Percentiles rank a stretch among this genome's conserved stretches.
Evolutionary conservation across 2,329 filamentous ascomycete species (phyloP).

Genomic region (Graphiopsis chlorocephala): DNA sequence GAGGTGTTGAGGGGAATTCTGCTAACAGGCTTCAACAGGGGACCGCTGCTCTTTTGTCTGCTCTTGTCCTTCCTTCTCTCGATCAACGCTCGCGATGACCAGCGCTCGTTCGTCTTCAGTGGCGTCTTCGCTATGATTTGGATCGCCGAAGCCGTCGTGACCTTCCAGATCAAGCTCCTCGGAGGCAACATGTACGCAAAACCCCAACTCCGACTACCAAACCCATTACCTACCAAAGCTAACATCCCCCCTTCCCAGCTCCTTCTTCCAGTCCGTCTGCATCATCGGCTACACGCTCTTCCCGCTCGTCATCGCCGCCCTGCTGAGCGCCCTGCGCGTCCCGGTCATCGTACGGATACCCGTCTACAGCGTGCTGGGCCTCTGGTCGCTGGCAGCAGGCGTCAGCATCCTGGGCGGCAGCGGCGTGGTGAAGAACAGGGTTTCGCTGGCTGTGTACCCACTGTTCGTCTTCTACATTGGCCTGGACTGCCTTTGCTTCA

Average conservation of each 20-base stretch:
- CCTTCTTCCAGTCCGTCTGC: conserved; percentile 95
- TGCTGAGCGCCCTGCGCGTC: conserved; percentile 80
- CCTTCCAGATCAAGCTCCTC: conserved; percentile 93
- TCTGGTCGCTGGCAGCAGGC: conserved; percentile 91
- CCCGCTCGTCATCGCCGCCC: conserved; percentile 86
- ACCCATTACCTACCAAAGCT: conserved; percentile 21
- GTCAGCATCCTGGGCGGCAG: conserved; percentile 95
- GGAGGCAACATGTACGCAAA: conserved; percentile 89
- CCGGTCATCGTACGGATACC: conserved; percentile 81
- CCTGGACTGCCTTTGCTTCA: conserved; percentile 92
- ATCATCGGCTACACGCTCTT: conserved; percentile 99
- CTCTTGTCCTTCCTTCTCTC: conserved; percentile 84
- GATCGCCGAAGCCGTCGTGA: conserved; percentile 95
- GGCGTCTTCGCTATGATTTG: conserved; percentile 96
- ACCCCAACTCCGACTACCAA: conserved; percentile 12
- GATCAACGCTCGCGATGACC: conserved; percentile 71
- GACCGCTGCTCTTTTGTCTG: conserved; percentile 90
- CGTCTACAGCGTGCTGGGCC: conserved; percentile 81
- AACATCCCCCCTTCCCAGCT: conserved; percentile 54
- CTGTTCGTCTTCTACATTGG: conserved; percentile 93
- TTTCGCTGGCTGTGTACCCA: conserved; percentile 90
- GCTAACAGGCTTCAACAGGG: conserved; percentile 52
- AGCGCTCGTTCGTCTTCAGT: conserved; percentile 87
- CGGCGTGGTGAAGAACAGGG: conserved; percentile 90
- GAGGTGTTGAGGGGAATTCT: conserved; percentile 14